Percentiles rank a stretch among this genome's conserved stretches.
These are phyloP conservation scores for Lecanosticta acicola DNA, from an alignment of 2,329 filamentous ascomycete genomes.

Conservation along the genomic window DNA sequence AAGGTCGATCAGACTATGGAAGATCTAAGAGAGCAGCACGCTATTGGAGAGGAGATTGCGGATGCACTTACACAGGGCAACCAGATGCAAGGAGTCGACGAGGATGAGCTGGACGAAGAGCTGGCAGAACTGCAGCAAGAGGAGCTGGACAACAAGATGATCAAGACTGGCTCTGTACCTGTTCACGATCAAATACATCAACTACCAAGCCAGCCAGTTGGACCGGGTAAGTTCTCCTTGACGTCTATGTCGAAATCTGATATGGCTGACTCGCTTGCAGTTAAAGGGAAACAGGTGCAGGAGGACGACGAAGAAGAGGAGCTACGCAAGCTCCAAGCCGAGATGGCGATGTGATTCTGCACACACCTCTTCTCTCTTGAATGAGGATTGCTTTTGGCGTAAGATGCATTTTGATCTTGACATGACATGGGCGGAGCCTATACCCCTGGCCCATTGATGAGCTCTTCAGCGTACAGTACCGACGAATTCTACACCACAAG, in stretches of 20 bases:
- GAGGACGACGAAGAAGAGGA: constrained; percentile 95
- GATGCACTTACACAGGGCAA: constrained; percentile 70
- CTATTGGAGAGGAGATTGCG: constrained; percentile 87
- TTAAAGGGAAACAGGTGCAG: constrained; percentile 42
- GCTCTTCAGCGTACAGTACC: constrained; percentile 13
- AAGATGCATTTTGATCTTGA: constrained; percentile 9
- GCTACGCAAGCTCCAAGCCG: constrained; percentile 83
- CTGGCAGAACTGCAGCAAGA: constrained; percentile 85
- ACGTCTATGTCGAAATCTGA: constrained; percentile 28
- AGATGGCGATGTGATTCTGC: constrained; percentile 79
- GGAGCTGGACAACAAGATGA: constrained; percentile 86
- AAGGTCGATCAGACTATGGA: constrained; percentile 97
- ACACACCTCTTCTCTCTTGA: not conserved
- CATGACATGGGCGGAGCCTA: too few species aligned
- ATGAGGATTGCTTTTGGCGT: constrained; percentile 11
- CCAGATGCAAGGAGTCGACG: constrained; percentile 69
- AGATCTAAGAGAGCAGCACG: constrained; percentile 82
- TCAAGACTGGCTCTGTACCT: constrained; percentile 79
- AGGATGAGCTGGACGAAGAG: constrained; percentile 79
- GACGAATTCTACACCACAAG: not conserved
- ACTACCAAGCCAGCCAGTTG: constrained; percentile 67
- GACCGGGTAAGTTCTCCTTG: constrained; percentile 61
- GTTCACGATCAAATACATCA: constrained; percentile 70
- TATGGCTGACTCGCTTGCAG: constrained; percentile 34
- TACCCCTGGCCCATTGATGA: too few species aligned